Percentiles rank a stretch among this genome's conserved stretches.
Conservation (phyloP, 495 filamentous ascomycete genomes). For the Amorphotheca resinae region DNA sequence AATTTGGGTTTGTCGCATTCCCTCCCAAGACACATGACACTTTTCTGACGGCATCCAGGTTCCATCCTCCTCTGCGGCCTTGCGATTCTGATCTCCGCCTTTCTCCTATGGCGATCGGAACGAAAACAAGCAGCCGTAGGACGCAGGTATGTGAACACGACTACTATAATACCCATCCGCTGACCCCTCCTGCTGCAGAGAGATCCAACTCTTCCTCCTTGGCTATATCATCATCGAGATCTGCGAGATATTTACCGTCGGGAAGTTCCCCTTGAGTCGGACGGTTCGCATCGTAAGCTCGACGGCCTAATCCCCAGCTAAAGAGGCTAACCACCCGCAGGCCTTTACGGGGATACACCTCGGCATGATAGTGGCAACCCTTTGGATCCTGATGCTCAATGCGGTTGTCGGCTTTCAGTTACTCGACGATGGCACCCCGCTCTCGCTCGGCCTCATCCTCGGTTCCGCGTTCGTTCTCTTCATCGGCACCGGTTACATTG, state of each 20-base stretch:
- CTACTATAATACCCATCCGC: not conserved
- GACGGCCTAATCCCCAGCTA: not conserved
- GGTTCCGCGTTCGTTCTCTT: conserved; percentile 61
- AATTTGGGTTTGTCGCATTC: conserved; percentile 69
- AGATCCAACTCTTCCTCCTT: conserved; percentile 88
- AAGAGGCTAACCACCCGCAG: conserved; percentile 30
- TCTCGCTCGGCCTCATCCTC: conserved; percentile 65
- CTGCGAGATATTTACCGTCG: conserved; percentile 92
- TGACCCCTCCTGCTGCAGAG: conserved; percentile 44
- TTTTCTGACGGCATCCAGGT: conserved; percentile 38
- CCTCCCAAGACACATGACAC: too few species aligned
- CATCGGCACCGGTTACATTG: conserved; percentile 89
- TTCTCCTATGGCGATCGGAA: conserved; percentile 71
- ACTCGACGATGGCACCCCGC: conserved; percentile 80
- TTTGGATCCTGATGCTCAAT: conserved; percentile 88
- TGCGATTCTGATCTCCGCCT: conserved; percentile 52
- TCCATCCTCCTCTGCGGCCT: conserved; percentile 76
- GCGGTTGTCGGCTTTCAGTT: conserved; percentile 87
- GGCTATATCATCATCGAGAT: conserved; percentile 83
- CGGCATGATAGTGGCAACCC: conserved; percentile 72
- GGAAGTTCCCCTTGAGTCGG: conserved; percentile 63
- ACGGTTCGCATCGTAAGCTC: conserved; percentile 53
- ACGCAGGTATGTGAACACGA: conserved; percentile 51
- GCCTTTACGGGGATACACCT: conserved; percentile 90
- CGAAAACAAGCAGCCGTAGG: conserved; percentile 90